phyloP scores from a whole-genome alignment of 2,329 filamentous ascomycete species.

The Paracoccidioides brasiliensis region DNA sequence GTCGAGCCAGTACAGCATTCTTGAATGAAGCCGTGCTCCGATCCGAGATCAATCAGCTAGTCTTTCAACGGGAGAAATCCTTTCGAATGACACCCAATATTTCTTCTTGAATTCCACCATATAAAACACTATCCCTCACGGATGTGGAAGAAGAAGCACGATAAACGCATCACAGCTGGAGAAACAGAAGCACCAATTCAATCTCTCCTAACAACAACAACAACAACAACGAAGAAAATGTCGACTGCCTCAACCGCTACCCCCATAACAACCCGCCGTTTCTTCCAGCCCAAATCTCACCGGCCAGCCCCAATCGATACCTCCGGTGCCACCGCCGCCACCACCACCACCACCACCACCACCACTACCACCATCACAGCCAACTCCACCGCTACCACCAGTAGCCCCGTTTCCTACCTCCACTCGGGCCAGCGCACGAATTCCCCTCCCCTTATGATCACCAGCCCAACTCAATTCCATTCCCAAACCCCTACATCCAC shows the following conservation, averaged over 20 bases:
- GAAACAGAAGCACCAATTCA: background rate
- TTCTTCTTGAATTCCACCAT: too few species aligned
- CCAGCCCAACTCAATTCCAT: slow-evolving; percentile 2
- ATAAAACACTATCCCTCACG: background rate
- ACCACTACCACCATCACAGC: background rate
- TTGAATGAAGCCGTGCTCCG: background rate
- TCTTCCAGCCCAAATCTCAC: slow-evolving; percentile 16
- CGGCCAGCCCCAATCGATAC: slow-evolving; percentile 12
- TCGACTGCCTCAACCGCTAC: background rate
- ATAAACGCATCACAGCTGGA: background rate
- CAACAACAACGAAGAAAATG: background rate
- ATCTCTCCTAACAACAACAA: background rate
- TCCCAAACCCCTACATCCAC: background rate
- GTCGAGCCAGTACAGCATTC: background rate
- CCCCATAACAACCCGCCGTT: slow-evolving; percentile 5
- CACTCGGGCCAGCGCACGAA: slow-evolving; percentile 8
- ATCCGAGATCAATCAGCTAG: background rate
- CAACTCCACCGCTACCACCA: background rate
- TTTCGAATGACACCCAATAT: background rate
- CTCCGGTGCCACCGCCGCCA: slow-evolving; percentile 10
- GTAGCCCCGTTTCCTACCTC: slow-evolving; percentile 2
- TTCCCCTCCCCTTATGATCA: slow-evolving; percentile 9
- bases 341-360: background rate
- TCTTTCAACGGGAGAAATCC: background rate
- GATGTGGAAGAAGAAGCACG: slow-evolving; percentile 1